phyloP scores from a whole-genome alignment of 441 rosid genomes.

The Populus hybrid region DNA sequence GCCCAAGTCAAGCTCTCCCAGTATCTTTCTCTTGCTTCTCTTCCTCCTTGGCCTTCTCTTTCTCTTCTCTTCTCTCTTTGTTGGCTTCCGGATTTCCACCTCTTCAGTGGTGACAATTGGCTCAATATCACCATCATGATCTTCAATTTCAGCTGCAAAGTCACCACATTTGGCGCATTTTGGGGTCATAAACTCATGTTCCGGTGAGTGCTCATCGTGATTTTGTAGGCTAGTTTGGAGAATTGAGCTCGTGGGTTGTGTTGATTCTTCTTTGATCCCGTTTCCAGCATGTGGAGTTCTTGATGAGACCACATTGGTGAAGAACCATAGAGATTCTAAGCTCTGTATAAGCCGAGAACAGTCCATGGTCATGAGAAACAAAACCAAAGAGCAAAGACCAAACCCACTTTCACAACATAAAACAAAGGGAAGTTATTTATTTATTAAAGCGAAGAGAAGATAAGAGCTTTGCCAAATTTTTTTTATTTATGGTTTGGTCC shows the following conservation, averaged over 20 bases:
- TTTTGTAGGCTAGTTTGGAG: not conserved
- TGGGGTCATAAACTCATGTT: not conserved
- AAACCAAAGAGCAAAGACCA: not conserved
- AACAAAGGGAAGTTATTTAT: not conserved
- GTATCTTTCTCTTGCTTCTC: constrained; percentile 29
- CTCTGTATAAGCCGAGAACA: constrained; percentile 26
- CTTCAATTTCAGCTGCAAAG: constrained; percentile 5
- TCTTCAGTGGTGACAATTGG: not conserved
- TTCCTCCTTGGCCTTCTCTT: constrained; percentile 14
- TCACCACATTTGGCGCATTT: constrained; percentile 24
- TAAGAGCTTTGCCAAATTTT: not conserved
- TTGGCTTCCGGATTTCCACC: constrained; percentile 4
- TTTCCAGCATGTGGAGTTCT: not conserved
- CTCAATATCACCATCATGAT: not conserved
- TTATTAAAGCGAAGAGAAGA: not conserved
- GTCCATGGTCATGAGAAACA: constrained; percentile 29
- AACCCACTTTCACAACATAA: not conserved
- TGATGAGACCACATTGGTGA: constrained; percentile 27
- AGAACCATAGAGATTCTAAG: constrained; percentile 52
- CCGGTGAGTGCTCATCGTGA: not conserved
- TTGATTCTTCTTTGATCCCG: constrained; percentile 9
- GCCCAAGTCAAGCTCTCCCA: constrained; percentile 31
- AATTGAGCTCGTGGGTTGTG: constrained; percentile 10
- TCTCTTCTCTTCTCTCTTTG: constrained; percentile 13
- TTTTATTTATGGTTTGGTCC: not conserved